phyloP scores from a whole-genome alignment of 73 alveolate species.

The Tetrahymena borealis region DNA sequence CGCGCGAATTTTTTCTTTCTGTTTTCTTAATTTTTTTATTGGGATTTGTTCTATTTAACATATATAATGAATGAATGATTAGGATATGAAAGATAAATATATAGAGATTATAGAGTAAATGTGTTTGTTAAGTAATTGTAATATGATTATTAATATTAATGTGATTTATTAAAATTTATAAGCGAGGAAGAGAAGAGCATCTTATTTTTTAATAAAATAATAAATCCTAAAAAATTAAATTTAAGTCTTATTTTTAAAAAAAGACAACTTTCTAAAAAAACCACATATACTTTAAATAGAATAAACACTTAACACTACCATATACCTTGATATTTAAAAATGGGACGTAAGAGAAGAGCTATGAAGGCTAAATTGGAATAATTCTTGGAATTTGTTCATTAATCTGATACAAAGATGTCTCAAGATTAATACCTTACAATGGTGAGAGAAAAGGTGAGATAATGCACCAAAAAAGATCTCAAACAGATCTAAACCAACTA shows the following conservation, averaged over 20 bases:
- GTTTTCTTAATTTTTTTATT: no score
- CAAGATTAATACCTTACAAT: neutral
- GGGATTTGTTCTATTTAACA: neutral
- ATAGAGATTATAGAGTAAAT: neutral
- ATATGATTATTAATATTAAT: neutral
- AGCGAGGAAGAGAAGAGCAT: neutral
- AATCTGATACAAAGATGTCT: neutral
- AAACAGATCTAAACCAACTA: neutral
- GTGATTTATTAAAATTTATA: neutral
- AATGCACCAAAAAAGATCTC: neutral
- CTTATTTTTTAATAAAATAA: neutral
- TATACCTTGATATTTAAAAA: neutral
- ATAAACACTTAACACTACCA: neutral
- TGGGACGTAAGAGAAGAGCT: constrained; percentile 5
- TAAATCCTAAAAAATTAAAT: neutral
- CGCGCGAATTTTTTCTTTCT: no score
- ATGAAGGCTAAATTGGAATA: neutral
- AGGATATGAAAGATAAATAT: neutral
- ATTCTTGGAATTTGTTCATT: neutral
- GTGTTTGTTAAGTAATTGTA: neutral
- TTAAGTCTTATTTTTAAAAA: neutral
- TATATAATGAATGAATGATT: neutral
- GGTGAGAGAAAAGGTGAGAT: neutral
- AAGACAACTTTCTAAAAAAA: neutral
- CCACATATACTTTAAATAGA: neutral